Evolutionary conservation across 2,329 filamentous ascomycete genomes (phyloP).

Genomic region (Aspergillus glaucus): DNA sequence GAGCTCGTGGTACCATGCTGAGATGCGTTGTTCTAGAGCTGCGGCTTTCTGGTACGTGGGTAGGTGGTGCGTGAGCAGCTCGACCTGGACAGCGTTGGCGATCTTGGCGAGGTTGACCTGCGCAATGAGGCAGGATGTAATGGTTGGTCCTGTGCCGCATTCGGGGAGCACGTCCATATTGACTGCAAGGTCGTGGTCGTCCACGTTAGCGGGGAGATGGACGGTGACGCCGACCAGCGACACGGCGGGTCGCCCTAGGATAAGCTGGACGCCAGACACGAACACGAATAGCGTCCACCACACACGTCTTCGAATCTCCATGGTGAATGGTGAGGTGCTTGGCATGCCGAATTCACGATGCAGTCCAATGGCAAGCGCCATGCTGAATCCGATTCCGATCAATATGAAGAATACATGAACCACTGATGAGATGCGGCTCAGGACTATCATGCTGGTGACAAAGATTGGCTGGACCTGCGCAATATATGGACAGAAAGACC

Average conservation of each 20-base stretch:
- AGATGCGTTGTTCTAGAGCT: slow-evolving; percentile 12
- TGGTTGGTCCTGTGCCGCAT: slow-evolving; percentile 7
- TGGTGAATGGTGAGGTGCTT: slow-evolving; percentile 13
- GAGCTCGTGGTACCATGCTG: slow-evolving; percentile 11
- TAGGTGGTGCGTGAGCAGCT: slow-evolving; percentile 14
- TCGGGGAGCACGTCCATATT: slow-evolving; percentile 15
- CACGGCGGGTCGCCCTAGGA: slow-evolving; percentile 12
- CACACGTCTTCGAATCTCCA: slow-evolving; percentile 15
- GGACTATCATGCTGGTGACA: too few species aligned
- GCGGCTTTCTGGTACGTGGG: slow-evolving; percentile 10
- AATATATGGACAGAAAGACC: too few species aligned
- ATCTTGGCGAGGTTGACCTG: slow-evolving; percentile 15
- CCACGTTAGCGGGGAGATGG: slow-evolving; percentile 11
- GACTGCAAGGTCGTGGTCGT: slow-evolving; percentile 15
- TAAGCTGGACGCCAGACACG: slow-evolving; percentile 13
- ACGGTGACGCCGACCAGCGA: slow-evolving; percentile 15
- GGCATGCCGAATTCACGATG: slow-evolving; percentile 17
- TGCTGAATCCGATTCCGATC: slow-evolving; percentile 14
- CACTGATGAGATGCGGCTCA: too few species aligned
- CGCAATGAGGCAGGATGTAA: slow-evolving; percentile 12
- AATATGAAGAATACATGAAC: too few species aligned
- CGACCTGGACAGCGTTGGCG: slow-evolving; percentile 15
- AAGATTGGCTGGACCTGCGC: too few species aligned
- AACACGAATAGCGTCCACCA: slow-evolving; percentile 18
- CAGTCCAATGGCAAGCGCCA: slow-evolving; percentile 13